Evolutionary conservation across 2,329 filamentous ascomycete genomes (phyloP).

Genomic region (Penicillium frequentans): DNA sequence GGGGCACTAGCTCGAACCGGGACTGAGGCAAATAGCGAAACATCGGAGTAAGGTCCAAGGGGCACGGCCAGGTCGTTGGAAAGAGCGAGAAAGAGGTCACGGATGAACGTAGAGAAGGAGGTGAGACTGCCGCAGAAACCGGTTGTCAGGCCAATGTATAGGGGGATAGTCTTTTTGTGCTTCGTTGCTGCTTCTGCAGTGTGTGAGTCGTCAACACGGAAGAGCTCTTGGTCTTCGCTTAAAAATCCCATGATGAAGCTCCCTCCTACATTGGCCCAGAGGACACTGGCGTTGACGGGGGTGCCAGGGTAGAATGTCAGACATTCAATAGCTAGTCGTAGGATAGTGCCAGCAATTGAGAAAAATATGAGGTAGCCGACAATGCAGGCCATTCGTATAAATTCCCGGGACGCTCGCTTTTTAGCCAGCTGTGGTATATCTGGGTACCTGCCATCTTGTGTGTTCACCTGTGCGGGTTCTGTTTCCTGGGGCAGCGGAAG

Average conservation of each 20-base stretch:
- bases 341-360: conserved; percentile 68
- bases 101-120: conserved; percentile 78
- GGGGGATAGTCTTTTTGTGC: conserved; percentile 73
- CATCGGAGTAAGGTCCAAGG: conserved; percentile 41
- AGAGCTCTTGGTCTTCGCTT: conserved; percentile 70
- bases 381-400: conserved; percentile 50
- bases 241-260: conserved; percentile 80
- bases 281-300: conserved; percentile 67
- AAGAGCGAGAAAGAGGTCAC: conserved; percentile 70
- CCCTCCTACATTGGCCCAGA: conserved; percentile 84
- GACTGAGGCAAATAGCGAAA: conserved; percentile 26
- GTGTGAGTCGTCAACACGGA: conserved; percentile 54
- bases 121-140: conserved; percentile 89
- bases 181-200: background rate
- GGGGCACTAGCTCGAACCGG: conserved; percentile 48
- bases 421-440: background rate
- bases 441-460: background rate
- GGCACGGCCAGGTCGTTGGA: conserved; percentile 35
- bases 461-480: background rate
- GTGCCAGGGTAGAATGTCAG: conserved; percentile 74
- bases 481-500: background rate
- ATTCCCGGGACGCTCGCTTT: background rate
- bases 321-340: conserved; percentile 72
- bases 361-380: conserved; percentile 78
- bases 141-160: conserved; percentile 69